Conservation (phyloP, 352 stramenopile genomes). For the Elongisporangium senticosum region DNA sequence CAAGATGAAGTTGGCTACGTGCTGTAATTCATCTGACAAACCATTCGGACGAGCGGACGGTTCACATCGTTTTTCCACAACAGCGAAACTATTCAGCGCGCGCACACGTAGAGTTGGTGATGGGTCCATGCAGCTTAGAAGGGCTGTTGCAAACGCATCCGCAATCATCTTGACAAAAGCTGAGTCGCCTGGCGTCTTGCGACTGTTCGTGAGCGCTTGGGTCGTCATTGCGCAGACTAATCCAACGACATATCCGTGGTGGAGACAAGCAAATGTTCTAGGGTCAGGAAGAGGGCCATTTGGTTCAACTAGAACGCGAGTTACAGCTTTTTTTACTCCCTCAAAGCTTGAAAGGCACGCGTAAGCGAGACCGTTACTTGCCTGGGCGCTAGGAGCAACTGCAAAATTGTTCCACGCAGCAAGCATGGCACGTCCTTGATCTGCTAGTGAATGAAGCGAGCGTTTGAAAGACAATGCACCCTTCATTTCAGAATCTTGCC, state of each 20-base stretch:
- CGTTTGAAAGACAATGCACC: constrained; percentile 31
- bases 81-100: constrained; percentile 50
- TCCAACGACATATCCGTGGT: constrained; percentile 75
- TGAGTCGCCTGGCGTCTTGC: constrained; percentile 49
- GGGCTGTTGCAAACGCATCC: constrained; percentile 65
- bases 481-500: constrained; percentile 3
- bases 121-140: constrained; percentile 72
- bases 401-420: constrained; percentile 75
- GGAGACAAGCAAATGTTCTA: constrained; percentile 71
- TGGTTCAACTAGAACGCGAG: constrained; percentile 51
- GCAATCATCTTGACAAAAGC: constrained; percentile 61
- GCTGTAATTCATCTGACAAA: constrained; percentile 57
- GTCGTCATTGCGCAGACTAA: constrained; percentile 74
- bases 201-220: constrained; percentile 65
- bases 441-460: constrained; percentile 56
- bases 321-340: constrained; percentile 70
- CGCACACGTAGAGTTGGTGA: constrained; percentile 46
- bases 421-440: constrained; percentile 64
- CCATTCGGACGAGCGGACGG: constrained; percentile 35
- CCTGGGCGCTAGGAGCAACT: constrained; percentile 33
- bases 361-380: constrained; percentile 51
- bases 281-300: constrained; percentile 33
- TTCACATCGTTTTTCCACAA: constrained; percentile 45
- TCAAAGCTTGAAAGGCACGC: constrained; percentile 73
- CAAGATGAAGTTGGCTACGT: constrained; percentile 74